Evolutionary conservation across 345 rosid species (phyloP), one percentile per base, ranked within the genome.

Genomic region (Populus simonii): DNA sequence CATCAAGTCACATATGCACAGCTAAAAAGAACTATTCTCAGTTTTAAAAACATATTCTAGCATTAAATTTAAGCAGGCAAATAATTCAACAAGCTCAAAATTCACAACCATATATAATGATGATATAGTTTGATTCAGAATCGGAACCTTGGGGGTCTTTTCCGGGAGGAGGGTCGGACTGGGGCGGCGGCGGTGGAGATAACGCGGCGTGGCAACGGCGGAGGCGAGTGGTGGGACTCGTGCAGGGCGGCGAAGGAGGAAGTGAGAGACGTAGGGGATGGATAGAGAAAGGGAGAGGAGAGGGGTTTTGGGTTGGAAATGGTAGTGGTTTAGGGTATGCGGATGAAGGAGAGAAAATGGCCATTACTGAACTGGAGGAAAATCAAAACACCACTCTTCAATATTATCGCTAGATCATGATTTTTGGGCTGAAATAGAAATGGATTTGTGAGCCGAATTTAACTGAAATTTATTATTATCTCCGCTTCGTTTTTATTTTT

Each of bases 91-190:
- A 45, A 45, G 51, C 51, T 45, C 17, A 45, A 45, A 45, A 45
- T 13, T 45, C 51, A 45, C 17, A 45, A 13, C 18, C 0, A 3
- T 13, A 45, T 13, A 12, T 45, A 13, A 45, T 45, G 45, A 10
- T 6, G 6, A 20, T 27, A 62, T 22, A 29, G 6, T 61, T 5
- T 43, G 4, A 22, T 45, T 45, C 17, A 70, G 65, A 41, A 39
- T 7, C n/a, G 15, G 31, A 70, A 92, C 97, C 97, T 81, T 51
- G 53, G 74, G 86, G 75, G 70, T 80, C 80, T 35, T 75, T 82
- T 55, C 79, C 80, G 7, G 87, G 90, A 65, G 88, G 86, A 4
- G 88, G 93, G 62, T 89, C 91, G 68, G 89, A 80, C 35, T 78
- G 80, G 6, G 76, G 57, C 1, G 83, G 79, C 72, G 18, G 87